Evolutionary conservation across 495 filamentous ascomycete species (phyloP).

Genomic region (Stereocaulon alpinum): DNA sequence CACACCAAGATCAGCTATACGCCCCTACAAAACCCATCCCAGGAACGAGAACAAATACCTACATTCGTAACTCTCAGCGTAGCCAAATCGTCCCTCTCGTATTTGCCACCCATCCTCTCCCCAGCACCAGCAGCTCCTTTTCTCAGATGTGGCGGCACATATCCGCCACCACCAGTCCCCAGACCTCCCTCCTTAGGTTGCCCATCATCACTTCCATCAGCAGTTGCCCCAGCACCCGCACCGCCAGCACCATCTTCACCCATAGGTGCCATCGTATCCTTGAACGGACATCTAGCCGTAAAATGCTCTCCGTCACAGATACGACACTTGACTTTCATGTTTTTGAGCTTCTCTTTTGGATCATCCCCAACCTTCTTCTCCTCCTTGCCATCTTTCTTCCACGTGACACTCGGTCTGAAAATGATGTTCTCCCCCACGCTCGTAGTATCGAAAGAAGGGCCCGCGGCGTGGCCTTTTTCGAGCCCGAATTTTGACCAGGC

Average conservation of each 20-base stretch:
- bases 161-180: slow-evolving; percentile 62
- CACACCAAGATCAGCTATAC: slow-evolving; percentile 10
- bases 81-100: slow-evolving; percentile 90
- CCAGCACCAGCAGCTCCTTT: slow-evolving; percentile 53
- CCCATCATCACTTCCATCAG: slow-evolving; percentile 42
- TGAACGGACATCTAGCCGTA: slow-evolving; percentile 86
- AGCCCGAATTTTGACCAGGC: slow-evolving; percentile 86
- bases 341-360: slow-evolving; percentile 87
- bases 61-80: slow-evolving; percentile 97
- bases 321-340: slow-evolving; percentile 99
- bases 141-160: slow-evolving; percentile 86
- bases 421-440: slow-evolving; percentile 94
- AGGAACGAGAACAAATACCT: slow-evolving; percentile 29
- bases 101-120: slow-evolving; percentile 88
- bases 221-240: slow-evolving; percentile 44
- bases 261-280: slow-evolving; percentile 69
- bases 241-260: slow-evolving; percentile 44
- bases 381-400: slow-evolving; percentile 79
- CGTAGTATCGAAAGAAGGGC: slow-evolving; percentile 75
- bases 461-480: slow-evolving; percentile 59
- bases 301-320: slow-evolving; percentile 99
- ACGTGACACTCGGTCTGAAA: slow-evolving; percentile 81
- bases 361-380: slow-evolving; percentile 56
- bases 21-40: background rate
- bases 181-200: slow-evolving; percentile 43